Base-by-base conservation (phyloP, 2,329 filamentous ascomycete genomes). In the Harringtonia aguacate region DNA sequence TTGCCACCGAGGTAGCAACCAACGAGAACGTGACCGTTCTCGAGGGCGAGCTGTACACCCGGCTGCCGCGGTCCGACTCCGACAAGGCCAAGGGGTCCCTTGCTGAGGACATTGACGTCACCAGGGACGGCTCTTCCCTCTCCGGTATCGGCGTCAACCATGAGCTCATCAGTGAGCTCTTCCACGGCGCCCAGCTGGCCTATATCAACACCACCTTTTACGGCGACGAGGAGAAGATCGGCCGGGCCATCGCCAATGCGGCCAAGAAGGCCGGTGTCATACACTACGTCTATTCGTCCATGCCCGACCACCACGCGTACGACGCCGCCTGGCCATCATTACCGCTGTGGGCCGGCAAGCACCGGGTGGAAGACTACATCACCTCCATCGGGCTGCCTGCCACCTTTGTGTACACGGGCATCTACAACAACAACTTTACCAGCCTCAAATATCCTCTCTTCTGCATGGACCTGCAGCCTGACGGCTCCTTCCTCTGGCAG, bases 351-450 rank as follows among this genome's bases (percentile, higher is more conserved):
- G 81, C 85, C 5, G 81, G 83, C 48, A 98, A 98, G 64, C 88
- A 94, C 63, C 81, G 85, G 40, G 84, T 97, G 35, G 92, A 97
- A 64, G 84, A 92, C 44, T 94, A 97, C 61, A 76, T 95, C 41
- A 79, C 86, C 46, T 77, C 87, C 58, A 76, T 95, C 34, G 81
- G 81, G 10, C 71, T 95, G 12, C 86, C 86, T 0, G 81, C 89
- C 1, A 97, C 90, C 0, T 97, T 95, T 61, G 82, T 95, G 52
- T 95, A 95, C 63, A 87, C 89, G 10, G 92, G 90, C 47, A 95
- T 95, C 55, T 98, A 97, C 71, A 95, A 97, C 72, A 97, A 97
- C 66, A 97, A 98, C 61, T 98, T 97, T 65, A 97, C 90, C 27
- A 92, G 86, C 38, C 72, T 95, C 28, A 80, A 79, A 2, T 97